Base-by-base conservation (phyloP, 1,284 basidiomycete genomes). In the Thecaphora thlaspeos region DNA sequence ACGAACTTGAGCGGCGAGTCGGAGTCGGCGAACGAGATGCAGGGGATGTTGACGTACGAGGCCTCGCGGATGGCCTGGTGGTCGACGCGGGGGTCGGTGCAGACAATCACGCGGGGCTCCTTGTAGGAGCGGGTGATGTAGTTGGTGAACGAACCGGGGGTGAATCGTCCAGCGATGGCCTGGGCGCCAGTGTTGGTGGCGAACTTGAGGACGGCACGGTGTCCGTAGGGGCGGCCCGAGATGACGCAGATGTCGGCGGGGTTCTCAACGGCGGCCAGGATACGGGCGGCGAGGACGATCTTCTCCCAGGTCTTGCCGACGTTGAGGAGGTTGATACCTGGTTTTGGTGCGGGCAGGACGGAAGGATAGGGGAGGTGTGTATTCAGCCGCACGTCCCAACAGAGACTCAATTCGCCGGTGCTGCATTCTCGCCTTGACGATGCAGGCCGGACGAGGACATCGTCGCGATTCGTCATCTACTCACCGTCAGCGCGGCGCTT, bases 251-350 rank as follows among this genome's bases (percentile, higher is more conserved):
- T 86, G 81, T 98, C 94, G 80, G 90, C 88, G 65, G 94, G 93
- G 86, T 97, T 97, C 82, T 97, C 93, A 74, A 97, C 87, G 48
- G 79, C 76, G 44, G 78, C 75, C 34, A 77, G 68, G 46, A 78
- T 63, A 59, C 76, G 72, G 41, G 76, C 76, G 44, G 76, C 77
- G 48, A 78, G 52, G 39, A 78, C 72, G 50, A 98, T 85, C 83
- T 98, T 98, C 83, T 97, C 92, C 94, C 93, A 97, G 71, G 94
- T 98, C 87, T 97, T 97, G 79, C 93, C 93, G 75, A 97, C 88
- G 87, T 98, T 96, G 78, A 97, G 82, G 77, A 98, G 83, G 83
- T 97, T 88, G 81, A 97, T 91, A 73, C 92, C 90, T 91, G 78
- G n/a, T n/a, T n/a, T n/a, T n/a, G n/a, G n/a, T n/a, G n/a, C n/a